These are phyloP conservation scores for Colletotrichum paranaense DNA, from an alignment of 2,329 filamentous ascomycete species.

Conservation along the genomic window DNA sequence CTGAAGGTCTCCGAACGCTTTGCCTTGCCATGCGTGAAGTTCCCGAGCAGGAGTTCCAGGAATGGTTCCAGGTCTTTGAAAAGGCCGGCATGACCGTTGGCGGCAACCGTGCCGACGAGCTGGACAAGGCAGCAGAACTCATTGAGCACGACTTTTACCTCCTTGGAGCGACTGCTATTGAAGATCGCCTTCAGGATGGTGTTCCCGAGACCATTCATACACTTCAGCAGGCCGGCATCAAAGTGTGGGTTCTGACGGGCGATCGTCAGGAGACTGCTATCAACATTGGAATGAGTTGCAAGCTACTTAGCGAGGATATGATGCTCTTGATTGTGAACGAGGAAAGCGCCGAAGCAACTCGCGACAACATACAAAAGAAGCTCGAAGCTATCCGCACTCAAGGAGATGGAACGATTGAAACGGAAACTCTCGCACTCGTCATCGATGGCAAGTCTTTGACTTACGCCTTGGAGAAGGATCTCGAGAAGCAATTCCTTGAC, in stretches of 20 bases:
- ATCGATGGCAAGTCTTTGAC: slow-evolving; percentile 98
- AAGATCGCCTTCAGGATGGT: slow-evolving; percentile 95
- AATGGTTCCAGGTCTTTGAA: slow-evolving; percentile 90
- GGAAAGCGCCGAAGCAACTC: slow-evolving; percentile 80
- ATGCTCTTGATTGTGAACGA: slow-evolving; percentile 97
- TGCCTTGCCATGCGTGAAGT: slow-evolving; percentile 96
- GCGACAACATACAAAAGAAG: slow-evolving; percentile 93
- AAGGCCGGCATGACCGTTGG: slow-evolving; percentile 89
- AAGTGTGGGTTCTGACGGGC: slow-evolving; percentile 97
- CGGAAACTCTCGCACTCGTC: slow-evolving; percentile 88
- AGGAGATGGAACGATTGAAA: slow-evolving; percentile 78
- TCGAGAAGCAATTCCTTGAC: slow-evolving; percentile 94
- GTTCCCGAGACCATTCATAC: slow-evolving; percentile 99
- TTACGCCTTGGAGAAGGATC: slow-evolving; percentile 89
- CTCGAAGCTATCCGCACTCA: slow-evolving; percentile 90
- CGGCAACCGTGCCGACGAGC: slow-evolving; percentile 91
- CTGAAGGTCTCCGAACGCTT: slow-evolving; percentile 92
- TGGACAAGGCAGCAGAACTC: slow-evolving; percentile 96
- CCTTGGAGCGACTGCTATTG: slow-evolving; percentile 95
- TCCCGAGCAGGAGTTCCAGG: slow-evolving; percentile 86
- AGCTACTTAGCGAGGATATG: slow-evolving; percentile 98
- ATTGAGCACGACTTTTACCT: slow-evolving; percentile 94
- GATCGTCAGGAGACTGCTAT: slow-evolving; percentile 99
- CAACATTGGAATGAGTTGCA: slow-evolving; percentile 99
- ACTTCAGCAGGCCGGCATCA: slow-evolving; percentile 95